Percentiles rank a stretch among this genome's conserved stretches.
These are phyloP conservation scores for Cicer bijugum DNA, from an alignment of 306 rosid species.

Conservation along the genomic window DNA sequence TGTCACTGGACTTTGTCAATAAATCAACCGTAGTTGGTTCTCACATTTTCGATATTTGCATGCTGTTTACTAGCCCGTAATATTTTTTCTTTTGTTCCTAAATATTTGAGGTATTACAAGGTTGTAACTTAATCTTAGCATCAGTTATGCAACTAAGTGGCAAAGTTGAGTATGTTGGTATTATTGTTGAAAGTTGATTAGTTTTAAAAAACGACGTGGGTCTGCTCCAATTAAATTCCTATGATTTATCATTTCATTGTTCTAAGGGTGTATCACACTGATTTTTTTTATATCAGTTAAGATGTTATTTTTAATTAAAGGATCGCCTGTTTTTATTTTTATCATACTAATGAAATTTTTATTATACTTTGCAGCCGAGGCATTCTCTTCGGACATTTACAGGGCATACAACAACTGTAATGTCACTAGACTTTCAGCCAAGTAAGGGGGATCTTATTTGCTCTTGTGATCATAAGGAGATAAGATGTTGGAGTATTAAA, in stretches of 20 bases:
- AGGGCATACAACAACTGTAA: conserved; percentile 69
- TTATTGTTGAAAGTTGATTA: conserved; percentile 20
- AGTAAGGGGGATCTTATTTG: conserved; percentile 72
- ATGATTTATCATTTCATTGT: conserved; percentile 13
- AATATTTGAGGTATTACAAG: neutral
- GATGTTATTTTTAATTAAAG: conserved; percentile 7
- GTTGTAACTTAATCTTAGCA: conserved; percentile 22
- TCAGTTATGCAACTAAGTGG: conserved; percentile 24
- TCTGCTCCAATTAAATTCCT: neutral
- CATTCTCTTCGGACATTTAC: conserved; percentile 70
- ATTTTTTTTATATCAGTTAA: conserved; percentile 26
- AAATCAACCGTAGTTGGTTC: conserved; percentile 7
- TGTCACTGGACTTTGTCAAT: conserved; percentile 30
- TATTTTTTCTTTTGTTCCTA: neutral
- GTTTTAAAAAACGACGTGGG: neutral
- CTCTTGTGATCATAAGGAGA: conserved; percentile 76
- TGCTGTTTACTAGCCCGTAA: conserved; percentile 1
- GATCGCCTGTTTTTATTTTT: neutral
- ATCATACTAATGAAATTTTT: conserved; percentile 39
- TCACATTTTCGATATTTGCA: conserved; percentile 10
- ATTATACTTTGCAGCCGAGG: conserved; percentile 64
- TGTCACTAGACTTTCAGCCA: conserved; percentile 88
- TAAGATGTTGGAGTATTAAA: conserved; percentile 79
- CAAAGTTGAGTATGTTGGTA: conserved; percentile 15
- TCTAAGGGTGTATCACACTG: neutral